Conservation (phyloP, 495 filamentous ascomycete species). For the Monascus purpureus region DNA sequence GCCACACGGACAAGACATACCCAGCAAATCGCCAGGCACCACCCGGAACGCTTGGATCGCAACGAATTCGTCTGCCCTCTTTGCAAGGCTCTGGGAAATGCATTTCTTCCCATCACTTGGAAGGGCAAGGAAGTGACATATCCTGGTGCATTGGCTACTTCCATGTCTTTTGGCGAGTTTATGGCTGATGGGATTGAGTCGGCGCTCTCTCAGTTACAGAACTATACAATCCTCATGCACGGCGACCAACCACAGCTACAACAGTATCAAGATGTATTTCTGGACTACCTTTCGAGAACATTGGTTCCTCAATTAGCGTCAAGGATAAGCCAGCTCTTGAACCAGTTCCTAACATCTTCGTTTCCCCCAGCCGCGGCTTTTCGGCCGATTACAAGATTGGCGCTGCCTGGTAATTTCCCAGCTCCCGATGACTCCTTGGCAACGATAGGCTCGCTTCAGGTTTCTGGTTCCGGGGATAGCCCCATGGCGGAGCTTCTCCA, state of each 20-base stretch:
- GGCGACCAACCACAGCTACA: slow-evolving; percentile 22
- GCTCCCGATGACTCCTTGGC: slow-evolving; percentile 18
- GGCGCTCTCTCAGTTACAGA: slow-evolving; percentile 19
- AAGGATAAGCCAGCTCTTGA: slow-evolving; percentile 41
- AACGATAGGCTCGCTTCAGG: slow-evolving; percentile 21
- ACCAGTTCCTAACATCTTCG: slow-evolving; percentile 24
- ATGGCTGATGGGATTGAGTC: slow-evolving; percentile 18
- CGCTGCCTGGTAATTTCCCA: slow-evolving; percentile 36
- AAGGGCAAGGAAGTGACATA: slow-evolving; percentile 75
- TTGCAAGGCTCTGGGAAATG: slow-evolving; percentile 92
- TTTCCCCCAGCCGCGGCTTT: slow-evolving; percentile 17
- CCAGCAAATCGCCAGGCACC: slow-evolving; percentile 84
- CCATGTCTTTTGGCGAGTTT: slow-evolving; percentile 47
- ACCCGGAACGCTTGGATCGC: slow-evolving; percentile 60
- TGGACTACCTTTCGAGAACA: slow-evolving; percentile 43
- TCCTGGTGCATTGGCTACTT: slow-evolving; percentile 47
- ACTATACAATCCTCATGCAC: slow-evolving; percentile 25
- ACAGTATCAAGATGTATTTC: slow-evolving; percentile 44
- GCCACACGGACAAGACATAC: slow-evolving; percentile 70
- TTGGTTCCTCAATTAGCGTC: slow-evolving; percentile 47
- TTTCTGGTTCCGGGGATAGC: slow-evolving; percentile 21
- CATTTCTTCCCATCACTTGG: slow-evolving; percentile 93
- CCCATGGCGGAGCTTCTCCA: slow-evolving; percentile 58
- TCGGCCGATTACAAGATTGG: slow-evolving; percentile 16
- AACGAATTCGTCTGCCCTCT: slow-evolving; percentile 96